A percentile compares a stretch with the other conserved stretches of the same genome.
Conservation (phyloP, 1,284 basidiomycete genomes). For the Apiotrichum brassicae region DNA sequence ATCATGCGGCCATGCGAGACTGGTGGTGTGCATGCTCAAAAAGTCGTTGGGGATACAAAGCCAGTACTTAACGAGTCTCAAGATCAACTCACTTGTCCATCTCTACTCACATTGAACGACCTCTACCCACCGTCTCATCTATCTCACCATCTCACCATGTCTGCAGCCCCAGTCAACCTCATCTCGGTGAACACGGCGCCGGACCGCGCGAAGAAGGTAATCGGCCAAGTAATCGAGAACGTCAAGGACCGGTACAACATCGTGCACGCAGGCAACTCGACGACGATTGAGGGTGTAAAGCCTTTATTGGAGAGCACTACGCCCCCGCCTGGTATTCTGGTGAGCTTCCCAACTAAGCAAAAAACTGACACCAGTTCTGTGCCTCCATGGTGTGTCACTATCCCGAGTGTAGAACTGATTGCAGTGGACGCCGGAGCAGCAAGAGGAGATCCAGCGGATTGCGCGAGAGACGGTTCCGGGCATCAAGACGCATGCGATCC, state of each 20-base stretch:
- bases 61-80: no score
- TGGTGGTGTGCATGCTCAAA: no score
- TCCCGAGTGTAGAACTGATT: no score
- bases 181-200: slow-evolving; percentile 45
- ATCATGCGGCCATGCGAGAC: no score
- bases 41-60: no score
- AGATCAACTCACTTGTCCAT: no score
- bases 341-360: slow-evolving; percentile 16
- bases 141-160: no score
- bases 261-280: slow-evolving; percentile 41
- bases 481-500: slow-evolving; percentile 42
- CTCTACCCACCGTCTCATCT: no score
- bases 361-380: slow-evolving; percentile 25
- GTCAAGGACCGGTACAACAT: slow-evolving; percentile 42
- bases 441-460: slow-evolving; percentile 40
- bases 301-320: slow-evolving; percentile 32
- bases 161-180: no score
- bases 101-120: no score
- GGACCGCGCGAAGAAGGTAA: slow-evolving; percentile 40
- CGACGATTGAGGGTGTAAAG: slow-evolving; percentile 40
- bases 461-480: slow-evolving; percentile 41
- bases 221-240: slow-evolving; percentile 38
- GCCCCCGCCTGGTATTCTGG: slow-evolving; percentile 38
- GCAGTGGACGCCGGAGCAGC: slow-evolving; percentile 44
- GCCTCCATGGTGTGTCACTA: slow-evolving; percentile 31